Base-by-base conservation (phyloP, 345 rosid species). In the Citrus maxima region DNA sequence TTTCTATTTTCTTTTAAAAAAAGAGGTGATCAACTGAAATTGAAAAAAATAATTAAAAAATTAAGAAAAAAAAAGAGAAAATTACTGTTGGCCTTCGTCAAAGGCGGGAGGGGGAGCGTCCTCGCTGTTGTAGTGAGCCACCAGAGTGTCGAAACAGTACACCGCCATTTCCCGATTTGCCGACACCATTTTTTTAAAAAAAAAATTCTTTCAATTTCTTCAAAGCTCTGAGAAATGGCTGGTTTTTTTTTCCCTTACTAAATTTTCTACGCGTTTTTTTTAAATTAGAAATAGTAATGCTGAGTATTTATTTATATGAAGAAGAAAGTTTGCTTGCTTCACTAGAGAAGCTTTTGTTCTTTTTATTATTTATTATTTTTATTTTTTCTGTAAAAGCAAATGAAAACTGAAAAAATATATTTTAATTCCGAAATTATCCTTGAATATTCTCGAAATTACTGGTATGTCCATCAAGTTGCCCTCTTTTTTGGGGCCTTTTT, bases 161-260 rank as follows among this genome's bases (percentile, higher is more conserved):
- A 93, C 98, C n/a, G 89, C 99, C 99, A 96, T 96, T 74, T 96
- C 99, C 86, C 77, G 88, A 77, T 90, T 96, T 35, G 99, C 99
- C 77, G 93, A 86, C 85, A 95, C 98, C 99, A 96, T 96, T 61
- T 73, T 85, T 62, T 51, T 56, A 51, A 9, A 25, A 25, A 30
- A 32, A 32, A 32, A 28, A 2, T 42, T 4, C 2, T 35, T 60
- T 61, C 27, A 6, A 56, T 37, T 28, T 54, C 61, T 28, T 54
- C 61, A 56, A 49, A 51, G 38, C 61, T 54, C 61, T 10, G 74
- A 54, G 74, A 71, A 71, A 71, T 71, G 74, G 74, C 19, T 19
- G 46, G 13, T 35, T 46, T 34, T 65, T 34, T 65, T 34, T 51
- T 51, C 13, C 19, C 3, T 32, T 65, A 4, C 19, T 7, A 34